These are phyloP conservation scores for Seminavis robusta DNA, from an alignment of 108 stramenopile genomes.

Conservation along the genomic window DNA sequence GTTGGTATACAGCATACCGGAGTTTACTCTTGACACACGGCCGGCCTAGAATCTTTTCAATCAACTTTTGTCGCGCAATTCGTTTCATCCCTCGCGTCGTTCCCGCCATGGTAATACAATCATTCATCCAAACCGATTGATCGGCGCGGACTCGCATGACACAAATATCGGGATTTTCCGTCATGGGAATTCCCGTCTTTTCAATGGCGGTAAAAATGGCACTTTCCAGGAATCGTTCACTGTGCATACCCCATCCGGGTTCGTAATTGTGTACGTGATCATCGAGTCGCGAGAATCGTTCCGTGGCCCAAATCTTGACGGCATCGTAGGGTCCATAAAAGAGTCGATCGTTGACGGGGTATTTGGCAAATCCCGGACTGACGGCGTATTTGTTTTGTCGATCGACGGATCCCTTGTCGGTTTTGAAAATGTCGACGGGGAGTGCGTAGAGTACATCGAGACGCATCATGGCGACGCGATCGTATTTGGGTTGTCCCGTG, in stretches of 20 bases:
- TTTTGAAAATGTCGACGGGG: conserved; percentile 39
- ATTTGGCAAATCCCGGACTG: conserved; percentile 18
- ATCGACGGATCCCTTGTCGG: conserved; percentile 11
- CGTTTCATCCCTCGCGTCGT: too few relatives aligned
- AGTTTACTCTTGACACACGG: too few relatives aligned
- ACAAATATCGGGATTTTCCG: conserved; percentile 24
- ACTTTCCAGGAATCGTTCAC: conserved; percentile 36
- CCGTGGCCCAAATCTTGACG: conserved; percentile 52
- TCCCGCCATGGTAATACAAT: too few relatives aligned
- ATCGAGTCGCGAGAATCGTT: conserved; percentile 43
- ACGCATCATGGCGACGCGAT: conserved; percentile 49
- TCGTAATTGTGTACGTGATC: conserved; percentile 11
- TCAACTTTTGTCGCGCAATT: too few relatives aligned
- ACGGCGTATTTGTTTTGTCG: conserved; percentile 18
- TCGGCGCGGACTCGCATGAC: conserved; percentile 36
- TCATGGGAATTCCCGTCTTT: conserved; percentile 1
- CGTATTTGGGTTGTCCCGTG: conserved; percentile 17
- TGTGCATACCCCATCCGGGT: conserved; percentile 34
- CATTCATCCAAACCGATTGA: conserved; percentile 20
- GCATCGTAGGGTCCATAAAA: conserved; percentile 48
- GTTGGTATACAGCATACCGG: too few relatives aligned
- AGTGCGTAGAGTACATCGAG: conserved; percentile 43
- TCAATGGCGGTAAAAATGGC: conserved; percentile 33
- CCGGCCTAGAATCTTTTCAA: too few relatives aligned
- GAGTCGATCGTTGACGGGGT: conserved; percentile 49